Percentiles rank a stretch among this genome's conserved stretches.
These are phyloP conservation scores for Nitzschia sp. DNA, from an alignment of 108 stramenopile species.

Conservation along the genomic window DNA sequence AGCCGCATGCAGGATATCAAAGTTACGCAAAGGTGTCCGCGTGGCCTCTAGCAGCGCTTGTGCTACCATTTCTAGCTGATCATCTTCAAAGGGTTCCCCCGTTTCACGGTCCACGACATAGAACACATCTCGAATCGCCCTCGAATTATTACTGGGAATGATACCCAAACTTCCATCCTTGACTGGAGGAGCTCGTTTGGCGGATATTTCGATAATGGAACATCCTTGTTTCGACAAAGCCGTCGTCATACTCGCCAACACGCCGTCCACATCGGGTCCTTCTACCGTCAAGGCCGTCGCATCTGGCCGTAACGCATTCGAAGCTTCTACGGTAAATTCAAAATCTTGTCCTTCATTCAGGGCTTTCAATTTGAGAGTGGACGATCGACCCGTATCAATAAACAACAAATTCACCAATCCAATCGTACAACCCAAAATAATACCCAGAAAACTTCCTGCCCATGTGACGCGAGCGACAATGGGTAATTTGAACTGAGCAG, in stretches of 20 bases:
- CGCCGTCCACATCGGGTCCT: constrained; percentile 75
- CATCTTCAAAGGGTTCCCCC: constrained; percentile 55
- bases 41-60: constrained; percentile 53
- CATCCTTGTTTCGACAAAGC: constrained; percentile 51
- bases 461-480: constrained; percentile 27
- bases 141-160: neutral
- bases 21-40: constrained; percentile 46
- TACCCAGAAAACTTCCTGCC: constrained; percentile 54
- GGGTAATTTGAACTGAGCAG: constrained; percentile 35
- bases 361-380: constrained; percentile 62
- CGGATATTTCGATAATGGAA: constrained; percentile 64
- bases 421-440: constrained; percentile 65
- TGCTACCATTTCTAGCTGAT: constrained; percentile 57
- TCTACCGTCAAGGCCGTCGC: constrained; percentile 56
- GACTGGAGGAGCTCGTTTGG: constrained; percentile 13
- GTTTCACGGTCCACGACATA: constrained; percentile 51
- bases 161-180: neutral
- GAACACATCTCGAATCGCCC: constrained; percentile 56
- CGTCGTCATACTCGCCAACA: constrained; percentile 67
- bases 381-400: constrained; percentile 64
- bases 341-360: constrained; percentile 62
- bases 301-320: constrained; percentile 48
- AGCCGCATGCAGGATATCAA: constrained; percentile 45
- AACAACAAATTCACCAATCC: constrained; percentile 72
- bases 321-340: constrained; percentile 64